Evolutionary conservation across 441 rosid genomes (phyloP).

Genomic region (Kokia cookei): DNA sequence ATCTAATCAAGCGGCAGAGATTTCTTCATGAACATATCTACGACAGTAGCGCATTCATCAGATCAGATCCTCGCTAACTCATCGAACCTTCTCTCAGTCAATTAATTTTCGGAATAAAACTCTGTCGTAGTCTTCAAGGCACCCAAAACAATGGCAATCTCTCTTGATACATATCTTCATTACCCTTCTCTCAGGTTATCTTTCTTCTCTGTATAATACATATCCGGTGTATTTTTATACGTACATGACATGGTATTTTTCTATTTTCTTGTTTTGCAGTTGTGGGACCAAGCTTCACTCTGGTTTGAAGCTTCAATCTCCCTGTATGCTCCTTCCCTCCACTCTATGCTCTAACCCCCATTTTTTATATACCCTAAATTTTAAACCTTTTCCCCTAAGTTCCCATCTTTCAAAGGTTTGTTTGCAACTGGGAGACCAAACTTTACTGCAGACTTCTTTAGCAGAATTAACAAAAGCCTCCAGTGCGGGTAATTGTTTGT

Average conservation of each 20-base stretch:
- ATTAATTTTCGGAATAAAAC: background rate
- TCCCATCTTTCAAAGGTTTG: constrained; percentile 29
- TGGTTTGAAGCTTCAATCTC: constrained; percentile 68
- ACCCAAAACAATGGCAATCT: constrained; percentile 40
- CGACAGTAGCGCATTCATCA: background rate
- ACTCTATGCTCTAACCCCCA: background rate
- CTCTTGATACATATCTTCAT: constrained; percentile 38
- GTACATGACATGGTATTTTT: background rate
- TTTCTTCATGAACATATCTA: background rate
- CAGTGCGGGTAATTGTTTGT: constrained; percentile 44
- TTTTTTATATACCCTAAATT: background rate
- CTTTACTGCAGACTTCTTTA: constrained; percentile 56
- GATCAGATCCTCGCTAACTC: background rate
- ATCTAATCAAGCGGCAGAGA: background rate
- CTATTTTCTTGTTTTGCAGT: constrained; percentile 29
- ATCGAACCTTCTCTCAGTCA: background rate
- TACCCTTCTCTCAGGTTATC: constrained; percentile 57
- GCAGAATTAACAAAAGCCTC: constrained; percentile 60
- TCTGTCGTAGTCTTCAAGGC: background rate
- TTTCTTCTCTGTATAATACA: background rate
- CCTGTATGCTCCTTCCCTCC: constrained; percentile 36
- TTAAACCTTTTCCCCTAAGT: background rate
- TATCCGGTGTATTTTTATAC: background rate
- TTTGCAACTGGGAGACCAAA: constrained; percentile 45
- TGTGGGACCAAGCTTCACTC: constrained; percentile 57